A percentile compares a stretch with the other conserved stretches of the same genome.
phyloP scores from a whole-genome alignment of 2,329 filamentous ascomycete species.

The Didymella arachidicola region DNA sequence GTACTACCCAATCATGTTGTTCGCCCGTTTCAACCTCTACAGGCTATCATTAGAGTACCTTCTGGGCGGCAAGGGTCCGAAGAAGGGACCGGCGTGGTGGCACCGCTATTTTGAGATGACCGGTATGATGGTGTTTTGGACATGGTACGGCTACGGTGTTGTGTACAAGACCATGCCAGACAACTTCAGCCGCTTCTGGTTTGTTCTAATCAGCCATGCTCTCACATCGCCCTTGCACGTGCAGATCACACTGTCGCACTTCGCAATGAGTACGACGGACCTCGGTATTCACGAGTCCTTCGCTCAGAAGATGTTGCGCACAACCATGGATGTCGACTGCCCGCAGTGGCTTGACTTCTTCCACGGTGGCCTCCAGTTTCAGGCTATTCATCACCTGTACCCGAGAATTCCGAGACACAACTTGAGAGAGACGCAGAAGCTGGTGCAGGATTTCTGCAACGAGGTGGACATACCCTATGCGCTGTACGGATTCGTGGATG shows the following conservation, averaged over 20 bases:
- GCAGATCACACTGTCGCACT: constrained; percentile 76
- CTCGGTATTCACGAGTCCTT: constrained; percentile 72
- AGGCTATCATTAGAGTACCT: constrained; percentile 72
- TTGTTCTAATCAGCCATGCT: constrained; percentile 70
- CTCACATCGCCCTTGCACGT: constrained; percentile 73
- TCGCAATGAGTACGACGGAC: constrained; percentile 73
- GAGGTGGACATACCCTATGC: constrained; percentile 70
- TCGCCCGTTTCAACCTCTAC: constrained; percentile 78
- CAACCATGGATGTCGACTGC: constrained; percentile 78
- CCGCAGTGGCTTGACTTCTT: constrained; percentile 75
- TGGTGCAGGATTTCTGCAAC: constrained; percentile 70
- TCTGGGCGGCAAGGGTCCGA: constrained; percentile 61
- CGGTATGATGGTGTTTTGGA: constrained; percentile 72
- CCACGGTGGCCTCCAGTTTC: constrained; percentile 76
- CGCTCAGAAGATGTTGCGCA: constrained; percentile 72
- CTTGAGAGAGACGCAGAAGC: constrained; percentile 65
- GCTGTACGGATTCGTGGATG: constrained; percentile 67
- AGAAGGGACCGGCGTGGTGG: constrained; percentile 71
- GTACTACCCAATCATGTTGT: constrained; percentile 72
- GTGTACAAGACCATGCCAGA: constrained; percentile 67
- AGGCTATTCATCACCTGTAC: constrained; percentile 74
- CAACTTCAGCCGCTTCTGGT: constrained; percentile 65
- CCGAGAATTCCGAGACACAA: constrained; percentile 74
- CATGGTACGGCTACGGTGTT: constrained; percentile 71
- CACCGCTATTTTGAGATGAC: constrained; percentile 70